Base-by-base conservation (phyloP, 2,329 filamentous ascomycete species). In the Ambrosiella xylebori region DNA sequence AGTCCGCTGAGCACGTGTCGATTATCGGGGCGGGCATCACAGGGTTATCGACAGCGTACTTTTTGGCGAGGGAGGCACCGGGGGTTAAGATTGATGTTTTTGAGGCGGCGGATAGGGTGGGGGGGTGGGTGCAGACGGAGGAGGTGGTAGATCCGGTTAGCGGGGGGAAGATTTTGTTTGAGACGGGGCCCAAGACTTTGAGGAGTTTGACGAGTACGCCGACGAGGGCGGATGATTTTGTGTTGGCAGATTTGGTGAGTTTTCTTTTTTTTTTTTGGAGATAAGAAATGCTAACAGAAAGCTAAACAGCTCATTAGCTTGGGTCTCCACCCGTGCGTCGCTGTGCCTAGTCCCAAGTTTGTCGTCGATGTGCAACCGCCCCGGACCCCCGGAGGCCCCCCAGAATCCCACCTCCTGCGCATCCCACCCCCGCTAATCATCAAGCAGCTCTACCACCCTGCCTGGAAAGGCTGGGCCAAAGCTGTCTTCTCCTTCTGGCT, bases 21-120 rank as follows among this genome's bases (percentile, higher is more conserved):
- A 75, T 94, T 56, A 69, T 94, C 37, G 89, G 89, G 56, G 88
- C 83, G 61, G 89, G 89, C 45, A 82, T 95, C 66, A 93, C 88
- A 1, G 89, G 89, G 55, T 77, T 95, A 53, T 79, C 84, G 40
- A 77, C 82, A 44, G 88, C 88, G 37, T 88, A 87, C 72, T 89
- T 87, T 68, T 74, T 95, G 50, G 75, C 82, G 11, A 79, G 80
- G 63, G 74, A 55, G 3, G 52, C 52, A 35, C 59, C 59, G 6
- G n/a, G 53, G 1, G 53, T 60, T n/a, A 60, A 60, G 40, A 60
- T 60, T 49, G 57, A 57, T 12, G 40, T 60, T 11, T 50, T 60
- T 41, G 59, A 98, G 68, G 77, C 78, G 17, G 77, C 74, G 36
- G 67, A 78, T 19, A 76, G 81, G 17, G 68, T 91, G 0, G 93